Conservation (phyloP, 768 basidiomycete genomes). For the Lanmaoa rubissima region DNA sequence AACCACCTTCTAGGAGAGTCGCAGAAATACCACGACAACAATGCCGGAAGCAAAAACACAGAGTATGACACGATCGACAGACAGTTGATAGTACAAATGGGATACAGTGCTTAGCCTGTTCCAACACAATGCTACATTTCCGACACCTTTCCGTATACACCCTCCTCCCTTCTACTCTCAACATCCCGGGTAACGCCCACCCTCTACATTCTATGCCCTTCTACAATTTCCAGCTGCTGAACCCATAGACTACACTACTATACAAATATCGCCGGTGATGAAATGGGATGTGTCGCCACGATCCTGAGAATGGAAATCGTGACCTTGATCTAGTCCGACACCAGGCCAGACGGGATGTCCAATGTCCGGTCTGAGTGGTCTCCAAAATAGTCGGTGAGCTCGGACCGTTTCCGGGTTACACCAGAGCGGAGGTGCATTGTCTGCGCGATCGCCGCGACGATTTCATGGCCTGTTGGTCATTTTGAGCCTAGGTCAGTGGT, state of each 20-base stretch:
- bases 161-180: too few relatives aligned
- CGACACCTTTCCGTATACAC: too few relatives aligned
- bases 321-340: not conserved
- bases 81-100: not conserved
- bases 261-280: not conserved
- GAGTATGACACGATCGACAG: not conserved
- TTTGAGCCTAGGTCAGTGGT: not conserved
- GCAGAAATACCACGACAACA: not conserved
- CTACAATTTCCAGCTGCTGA: not conserved
- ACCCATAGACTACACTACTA: not conserved
- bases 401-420: constrained; percentile 59
- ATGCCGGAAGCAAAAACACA: not conserved
- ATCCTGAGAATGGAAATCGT: not conserved
- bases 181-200: too few relatives aligned
- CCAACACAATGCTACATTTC: too few relatives aligned
- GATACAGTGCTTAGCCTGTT: too few relatives aligned
- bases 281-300: not conserved
- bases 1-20: not conserved
- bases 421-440: constrained; percentile 68
- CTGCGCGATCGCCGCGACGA: constrained; percentile 86
- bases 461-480: constrained; percentile 64
- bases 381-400: constrained; percentile 44
- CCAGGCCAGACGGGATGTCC: not conserved
- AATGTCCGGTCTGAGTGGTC: constrained; percentile 26
- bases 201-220: not conserved